A percentile compares a stretch with the other conserved stretches of the same genome.
These are phyloP conservation scores for Ganoderma lucidum DNA, from an alignment of 1,284 basidiomycete genomes.

Conservation along the genomic window DNA sequence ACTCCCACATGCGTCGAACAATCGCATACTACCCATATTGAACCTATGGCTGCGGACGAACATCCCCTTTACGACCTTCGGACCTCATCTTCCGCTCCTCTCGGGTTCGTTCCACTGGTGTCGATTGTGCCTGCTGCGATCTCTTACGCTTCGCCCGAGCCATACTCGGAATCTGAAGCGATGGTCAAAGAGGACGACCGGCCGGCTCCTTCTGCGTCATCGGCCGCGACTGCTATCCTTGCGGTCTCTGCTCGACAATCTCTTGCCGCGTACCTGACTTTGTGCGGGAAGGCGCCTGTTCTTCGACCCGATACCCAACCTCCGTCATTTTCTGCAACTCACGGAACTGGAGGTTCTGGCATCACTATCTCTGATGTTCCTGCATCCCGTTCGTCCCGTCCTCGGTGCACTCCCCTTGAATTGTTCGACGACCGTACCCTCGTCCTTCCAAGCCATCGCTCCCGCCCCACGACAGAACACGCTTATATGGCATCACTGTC, in stretches of 20 bases:
- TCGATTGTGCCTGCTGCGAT: not conserved
- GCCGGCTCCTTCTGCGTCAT: no score
- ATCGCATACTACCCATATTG: not conserved
- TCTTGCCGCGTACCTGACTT: constrained; percentile 31
- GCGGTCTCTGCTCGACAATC: constrained; percentile 26
- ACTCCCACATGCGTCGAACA: not conserved
- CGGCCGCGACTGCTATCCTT: not conserved
- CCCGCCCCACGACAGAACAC: constrained; percentile 52
- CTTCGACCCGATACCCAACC: not conserved
- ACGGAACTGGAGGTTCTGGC: not conserved
- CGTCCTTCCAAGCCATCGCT: constrained; percentile 47
- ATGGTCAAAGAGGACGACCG: not conserved
- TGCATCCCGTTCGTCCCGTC: not conserved
- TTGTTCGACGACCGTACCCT: constrained; percentile 60
- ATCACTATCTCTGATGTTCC: not conserved
- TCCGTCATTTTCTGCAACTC: not conserved
- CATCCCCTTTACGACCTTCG: no score
- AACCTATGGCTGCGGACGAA: constrained; percentile 2
- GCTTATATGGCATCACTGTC: constrained; percentile 73
- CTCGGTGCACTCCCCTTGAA: constrained; percentile 46
- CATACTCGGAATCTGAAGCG: not conserved
- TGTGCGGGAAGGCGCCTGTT: constrained; percentile 29
- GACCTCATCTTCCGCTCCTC: not conserved
- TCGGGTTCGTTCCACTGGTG: not conserved
- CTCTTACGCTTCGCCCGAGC: not conserved